Conservation (phyloP, 441 rosid genomes). For the Hypseocharis bilobata region DNA sequence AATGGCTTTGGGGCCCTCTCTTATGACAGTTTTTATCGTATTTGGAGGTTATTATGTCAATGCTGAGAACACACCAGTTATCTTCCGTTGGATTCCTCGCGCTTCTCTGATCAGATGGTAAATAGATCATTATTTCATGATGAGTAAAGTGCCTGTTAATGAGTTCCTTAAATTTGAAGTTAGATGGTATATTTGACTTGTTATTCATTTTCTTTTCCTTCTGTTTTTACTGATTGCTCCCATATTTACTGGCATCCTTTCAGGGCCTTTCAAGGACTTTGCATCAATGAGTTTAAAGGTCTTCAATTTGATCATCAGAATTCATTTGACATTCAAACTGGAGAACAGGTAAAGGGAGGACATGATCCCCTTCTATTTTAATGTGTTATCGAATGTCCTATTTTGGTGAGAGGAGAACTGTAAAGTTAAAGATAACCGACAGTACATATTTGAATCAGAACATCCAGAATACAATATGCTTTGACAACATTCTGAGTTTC, state of each 20-base stretch:
- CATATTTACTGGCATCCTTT: constrained; percentile 17
- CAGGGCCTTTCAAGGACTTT: constrained; percentile 98
- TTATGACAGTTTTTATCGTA: constrained; percentile 89
- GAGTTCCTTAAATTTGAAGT: not conserved
- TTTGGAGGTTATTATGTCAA: constrained; percentile 88
- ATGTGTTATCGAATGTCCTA: not conserved
- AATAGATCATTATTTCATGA: constrained; percentile 11
- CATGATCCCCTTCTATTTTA: not conserved
- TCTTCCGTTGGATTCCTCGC: constrained; percentile 86
- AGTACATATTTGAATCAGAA: not conserved
- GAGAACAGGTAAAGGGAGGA: constrained; percentile 65
- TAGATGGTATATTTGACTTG: not conserved
- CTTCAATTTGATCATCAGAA: constrained; percentile 72
- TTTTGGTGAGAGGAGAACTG: too few relatives aligned
- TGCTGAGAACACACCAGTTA: constrained; percentile 75
- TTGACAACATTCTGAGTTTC: not conserved
- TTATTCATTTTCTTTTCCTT: constrained; percentile 1
- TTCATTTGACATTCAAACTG: constrained; percentile 69
- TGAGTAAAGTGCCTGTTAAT: not conserved
- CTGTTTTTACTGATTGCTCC: not conserved
- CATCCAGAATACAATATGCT: too few relatives aligned
- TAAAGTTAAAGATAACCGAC: not conserved
- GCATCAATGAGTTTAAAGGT: constrained; percentile 79
- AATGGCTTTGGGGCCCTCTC: constrained; percentile 94
- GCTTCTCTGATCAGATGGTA: constrained; percentile 89